phyloP scores from a whole-genome alignment of 23 red algal species.

The Gracilariopsis chorda region DNA sequence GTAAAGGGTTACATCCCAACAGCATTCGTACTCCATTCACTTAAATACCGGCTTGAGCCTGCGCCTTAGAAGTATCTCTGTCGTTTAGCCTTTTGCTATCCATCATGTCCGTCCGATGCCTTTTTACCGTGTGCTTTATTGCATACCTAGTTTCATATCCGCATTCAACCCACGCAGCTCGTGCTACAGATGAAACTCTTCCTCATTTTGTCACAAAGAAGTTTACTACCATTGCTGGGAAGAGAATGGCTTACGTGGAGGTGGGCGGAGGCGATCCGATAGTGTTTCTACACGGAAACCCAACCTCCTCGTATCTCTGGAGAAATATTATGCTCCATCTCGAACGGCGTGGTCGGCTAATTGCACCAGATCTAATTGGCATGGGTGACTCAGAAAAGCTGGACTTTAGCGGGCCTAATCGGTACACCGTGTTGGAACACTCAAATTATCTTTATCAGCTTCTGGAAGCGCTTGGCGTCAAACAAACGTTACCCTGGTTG shows the following conservation, averaged over 20 bases:
- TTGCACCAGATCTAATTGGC: constrained; percentile 53
- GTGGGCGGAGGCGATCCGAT: constrained; percentile 42
- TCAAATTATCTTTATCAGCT: constrained; percentile 23
- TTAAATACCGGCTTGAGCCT: too few species aligned
- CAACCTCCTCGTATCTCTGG: constrained; percentile 52
- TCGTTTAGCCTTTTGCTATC: too few species aligned
- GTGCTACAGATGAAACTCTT: not conserved
- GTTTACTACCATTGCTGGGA: constrained; percentile 8
- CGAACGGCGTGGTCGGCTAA: constrained; percentile 30
- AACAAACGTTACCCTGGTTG: constrained; percentile 22
- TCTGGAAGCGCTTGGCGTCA: constrained; percentile 10
- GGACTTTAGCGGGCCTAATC: not conserved
- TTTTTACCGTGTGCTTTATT: not conserved
- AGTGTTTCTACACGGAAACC: constrained; percentile 53
- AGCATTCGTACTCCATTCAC: too few species aligned
- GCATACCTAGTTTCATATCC: not conserved
- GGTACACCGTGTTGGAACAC: constrained; percentile 28
- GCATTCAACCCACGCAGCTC: not conserved
- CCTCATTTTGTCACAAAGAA: constrained; percentile 27
- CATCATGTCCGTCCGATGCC: not conserved
- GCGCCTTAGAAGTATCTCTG: too few species aligned
- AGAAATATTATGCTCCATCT: constrained; percentile 42
- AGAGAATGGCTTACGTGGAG: constrained; percentile 48
- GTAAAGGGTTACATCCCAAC: too few species aligned
- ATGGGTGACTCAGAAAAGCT: constrained; percentile 58